These are phyloP conservation scores for Scedosporium minutisporum DNA, from an alignment of 2,329 filamentous ascomycete species.

Conservation along the genomic window DNA sequence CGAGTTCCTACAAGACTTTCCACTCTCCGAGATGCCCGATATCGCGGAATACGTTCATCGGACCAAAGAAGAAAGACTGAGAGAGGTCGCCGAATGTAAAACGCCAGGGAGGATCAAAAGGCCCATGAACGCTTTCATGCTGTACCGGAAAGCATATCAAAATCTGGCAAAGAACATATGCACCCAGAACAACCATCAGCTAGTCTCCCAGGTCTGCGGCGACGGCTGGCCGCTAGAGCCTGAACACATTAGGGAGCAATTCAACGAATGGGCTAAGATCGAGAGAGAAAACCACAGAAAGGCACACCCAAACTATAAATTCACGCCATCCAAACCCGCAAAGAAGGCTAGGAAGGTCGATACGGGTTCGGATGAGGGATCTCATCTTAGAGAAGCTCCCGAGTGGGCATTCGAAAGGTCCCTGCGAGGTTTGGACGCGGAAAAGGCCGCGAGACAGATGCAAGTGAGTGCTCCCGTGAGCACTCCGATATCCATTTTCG, in stretches of 20 bases:
- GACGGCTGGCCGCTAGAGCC: conserved; percentile 78
- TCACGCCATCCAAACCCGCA: conserved; percentile 67
- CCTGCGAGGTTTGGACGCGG: conserved; percentile 10
- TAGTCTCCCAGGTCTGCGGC: conserved; percentile 81
- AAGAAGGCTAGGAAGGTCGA: conserved; percentile 23
- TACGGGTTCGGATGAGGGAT: conserved; percentile 22
- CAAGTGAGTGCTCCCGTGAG: not conserved
- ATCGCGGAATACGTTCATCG: conserved; percentile 75
- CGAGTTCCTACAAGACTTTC: conserved; percentile 54
- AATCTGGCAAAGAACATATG: conserved; percentile 76
- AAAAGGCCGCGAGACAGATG: not conserved
- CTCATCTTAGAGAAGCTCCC: conserved; percentile 30
- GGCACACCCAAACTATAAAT: conserved; percentile 89
- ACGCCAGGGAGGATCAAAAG: conserved; percentile 70
- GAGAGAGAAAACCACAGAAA: conserved; percentile 77
- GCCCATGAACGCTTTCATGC: conserved; percentile 97
- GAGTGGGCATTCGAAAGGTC: conserved; percentile 5
- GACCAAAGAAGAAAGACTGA: conserved; percentile 51
- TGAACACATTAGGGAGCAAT: conserved; percentile 60
- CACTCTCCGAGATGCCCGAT: conserved; percentile 57
- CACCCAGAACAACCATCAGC: conserved; percentile 82
- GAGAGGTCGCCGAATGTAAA: conserved; percentile 61
- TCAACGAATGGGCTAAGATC: conserved; percentile 66
- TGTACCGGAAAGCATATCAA: conserved; percentile 89
- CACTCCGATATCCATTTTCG: not conserved